Evolutionary conservation across 139 green algal species (phyloP).

Genomic region (Tetraselmis striata): DNA sequence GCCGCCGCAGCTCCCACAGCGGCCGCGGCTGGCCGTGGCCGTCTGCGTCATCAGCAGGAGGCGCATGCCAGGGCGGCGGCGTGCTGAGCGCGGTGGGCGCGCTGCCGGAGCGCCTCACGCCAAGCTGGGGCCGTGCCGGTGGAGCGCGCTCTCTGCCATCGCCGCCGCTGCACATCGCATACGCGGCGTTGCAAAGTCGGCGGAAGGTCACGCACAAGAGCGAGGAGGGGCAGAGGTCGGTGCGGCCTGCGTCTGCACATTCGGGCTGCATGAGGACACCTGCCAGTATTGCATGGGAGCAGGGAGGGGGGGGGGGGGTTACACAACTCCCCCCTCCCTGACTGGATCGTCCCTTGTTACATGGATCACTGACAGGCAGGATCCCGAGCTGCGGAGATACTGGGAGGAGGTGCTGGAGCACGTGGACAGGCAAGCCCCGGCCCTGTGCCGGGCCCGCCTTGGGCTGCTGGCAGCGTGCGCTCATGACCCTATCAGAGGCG

Average conservation of each 20-base stretch:
- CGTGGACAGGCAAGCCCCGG: not conserved
- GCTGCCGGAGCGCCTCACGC: too few relatives aligned
- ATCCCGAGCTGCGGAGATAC: not conserved
- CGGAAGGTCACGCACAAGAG: not conserved
- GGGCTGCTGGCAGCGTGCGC: too few relatives aligned
- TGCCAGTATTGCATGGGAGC: not conserved
- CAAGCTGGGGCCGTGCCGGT: too few relatives aligned
- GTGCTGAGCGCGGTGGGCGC: too few relatives aligned
- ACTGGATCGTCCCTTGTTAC: not conserved
- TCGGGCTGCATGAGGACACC: not conserved
- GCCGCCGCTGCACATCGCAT: not conserved
- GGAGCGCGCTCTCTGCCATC: too few relatives aligned
- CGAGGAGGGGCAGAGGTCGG: not conserved
- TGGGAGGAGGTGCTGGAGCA: not conserved
- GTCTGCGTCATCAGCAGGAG: too few relatives aligned
- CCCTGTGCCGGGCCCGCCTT: not conserved
- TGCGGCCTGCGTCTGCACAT: not conserved
- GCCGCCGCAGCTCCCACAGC: too few relatives aligned
- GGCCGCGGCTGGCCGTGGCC: too few relatives aligned
- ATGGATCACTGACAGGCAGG: not conserved
- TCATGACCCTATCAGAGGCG: too few relatives aligned
- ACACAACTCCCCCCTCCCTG: too few relatives aligned
- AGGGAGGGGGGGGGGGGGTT: too few relatives aligned
- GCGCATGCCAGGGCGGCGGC: too few relatives aligned
- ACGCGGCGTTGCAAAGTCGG: not conserved